Percentiles rank a stretch among this genome's conserved stretches.
Conservation (phyloP, 169 alveolate species). For the Cryptosporidium canis region DNA sequence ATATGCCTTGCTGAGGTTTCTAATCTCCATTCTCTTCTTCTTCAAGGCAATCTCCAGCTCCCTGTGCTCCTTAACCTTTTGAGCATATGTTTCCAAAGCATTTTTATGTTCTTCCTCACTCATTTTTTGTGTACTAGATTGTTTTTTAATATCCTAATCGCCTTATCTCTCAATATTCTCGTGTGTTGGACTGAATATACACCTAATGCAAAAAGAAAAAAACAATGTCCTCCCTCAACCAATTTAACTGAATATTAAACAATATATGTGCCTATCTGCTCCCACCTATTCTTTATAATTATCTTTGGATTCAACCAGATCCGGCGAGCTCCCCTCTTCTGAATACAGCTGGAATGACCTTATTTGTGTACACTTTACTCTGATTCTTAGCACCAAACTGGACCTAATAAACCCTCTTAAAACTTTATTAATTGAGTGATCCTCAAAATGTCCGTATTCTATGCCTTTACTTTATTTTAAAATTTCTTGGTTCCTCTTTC, state of each 20-base stretch:
- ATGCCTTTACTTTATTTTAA: not conserved
- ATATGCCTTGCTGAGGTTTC: conserved; percentile 82
- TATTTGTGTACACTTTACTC: not conserved
- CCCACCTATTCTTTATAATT: not conserved
- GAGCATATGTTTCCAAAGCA: conserved; percentile 74
- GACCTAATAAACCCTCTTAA: not conserved
- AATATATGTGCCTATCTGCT: not conserved
- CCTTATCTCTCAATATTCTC: too few relatives aligned
- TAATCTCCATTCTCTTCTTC: conserved; percentile 82
- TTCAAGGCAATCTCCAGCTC: conserved; percentile 73
- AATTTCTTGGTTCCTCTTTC: conserved; percentile 17
- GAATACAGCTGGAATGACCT: not conserved
- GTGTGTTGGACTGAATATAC: not conserved
- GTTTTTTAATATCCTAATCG: too few relatives aligned
- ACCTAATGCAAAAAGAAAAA: not conserved
- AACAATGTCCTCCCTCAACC: not conserved
- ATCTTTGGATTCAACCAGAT: not conserved
- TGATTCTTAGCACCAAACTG: not conserved
- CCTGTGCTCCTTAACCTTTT: conserved; percentile 79
- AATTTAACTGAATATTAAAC: not conserved
- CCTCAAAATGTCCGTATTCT: not conserved
- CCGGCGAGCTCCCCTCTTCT: not conserved
- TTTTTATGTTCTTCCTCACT: conserved; percentile 46
- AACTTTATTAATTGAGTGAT: not conserved
- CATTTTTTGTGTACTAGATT: not conserved